A percentile compares a stretch with the other conserved stretches of the same genome.
Conservation (phyloP, 139 green algal genomes). For the Micractinium conductrix region DNA sequence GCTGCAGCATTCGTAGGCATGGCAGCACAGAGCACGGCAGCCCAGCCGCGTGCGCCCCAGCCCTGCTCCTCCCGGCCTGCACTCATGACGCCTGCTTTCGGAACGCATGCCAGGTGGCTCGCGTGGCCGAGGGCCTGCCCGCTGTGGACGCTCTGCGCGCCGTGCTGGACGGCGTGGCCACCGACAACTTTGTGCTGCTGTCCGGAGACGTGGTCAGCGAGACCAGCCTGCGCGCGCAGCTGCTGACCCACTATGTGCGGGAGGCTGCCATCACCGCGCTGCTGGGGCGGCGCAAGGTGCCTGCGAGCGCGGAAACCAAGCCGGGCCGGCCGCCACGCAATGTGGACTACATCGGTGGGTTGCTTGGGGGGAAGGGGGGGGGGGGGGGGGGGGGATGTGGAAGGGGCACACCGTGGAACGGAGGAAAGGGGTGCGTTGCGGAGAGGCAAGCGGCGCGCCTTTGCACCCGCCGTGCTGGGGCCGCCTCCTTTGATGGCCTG, state of each 20-base stretch:
- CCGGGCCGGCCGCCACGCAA: conserved; percentile 78
- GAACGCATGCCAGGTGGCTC: conserved; percentile 52
- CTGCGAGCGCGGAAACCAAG: conserved; percentile 73
- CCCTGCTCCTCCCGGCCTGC: not conserved
- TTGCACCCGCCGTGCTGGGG: not conserved
- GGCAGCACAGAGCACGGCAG: not conserved
- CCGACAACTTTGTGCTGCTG: conserved; percentile 67
- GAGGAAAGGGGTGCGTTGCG: too few species aligned
- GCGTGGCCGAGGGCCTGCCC: conserved; percentile 70
- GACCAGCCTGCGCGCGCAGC: conserved; percentile 52
- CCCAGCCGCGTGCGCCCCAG: not conserved
- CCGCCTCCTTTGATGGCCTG: not conserved
- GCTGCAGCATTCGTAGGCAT: not conserved
- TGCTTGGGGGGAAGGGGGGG: not conserved
- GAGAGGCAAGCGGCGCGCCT: too few species aligned
- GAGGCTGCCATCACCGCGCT: conserved; percentile 69
- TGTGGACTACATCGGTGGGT: conserved; percentile 80
- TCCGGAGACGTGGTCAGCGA: conserved; percentile 74
- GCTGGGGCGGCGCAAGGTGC: conserved; percentile 59
- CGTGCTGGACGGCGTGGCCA: conserved; percentile 43
- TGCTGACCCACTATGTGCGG: conserved; percentile 54
- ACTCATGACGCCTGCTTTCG: not conserved
- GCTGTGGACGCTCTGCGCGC: conserved; percentile 69
- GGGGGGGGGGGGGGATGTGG: too few species aligned
- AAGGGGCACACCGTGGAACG: too few species aligned